Evolutionary conservation across 2,329 filamentous ascomycete species (phyloP), one percentile per base, ranked within the genome.

Genomic region (Apiospora hydei): DNA sequence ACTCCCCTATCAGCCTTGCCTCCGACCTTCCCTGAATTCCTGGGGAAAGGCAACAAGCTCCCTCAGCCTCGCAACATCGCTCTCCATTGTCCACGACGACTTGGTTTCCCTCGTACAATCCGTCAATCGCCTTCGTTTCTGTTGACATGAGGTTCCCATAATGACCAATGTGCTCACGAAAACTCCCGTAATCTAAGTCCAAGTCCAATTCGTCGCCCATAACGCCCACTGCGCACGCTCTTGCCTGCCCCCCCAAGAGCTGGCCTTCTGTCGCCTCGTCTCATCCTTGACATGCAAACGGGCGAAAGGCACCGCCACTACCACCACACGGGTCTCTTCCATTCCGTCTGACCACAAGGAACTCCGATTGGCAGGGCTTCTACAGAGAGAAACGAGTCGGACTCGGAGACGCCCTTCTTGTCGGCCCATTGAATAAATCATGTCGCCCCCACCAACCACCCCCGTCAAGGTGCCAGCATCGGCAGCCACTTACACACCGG

Each of bases 401-500:
- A 43, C 41, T 43, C 13, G 18, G 38, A 41, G 57, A n/a, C 57
- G 16, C 34, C 14, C 44, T 13, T 38, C 57, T 41, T n/a, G 3
- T 41, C 6, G 7, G n/a, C 4, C 41, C 57, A 16, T 57, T 24
- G 18, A n/a, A 61, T 61, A 74, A 78, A 78, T 61, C 71, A 87
- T 87, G 85, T 84, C 85, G 73, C 79, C 77, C 68, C 84, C 85
- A 70, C 83, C 87, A 47, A 84, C 88, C 30, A 70, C 38, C 41
- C 88, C 89, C 5, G 88, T 90, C 76, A 90, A 90, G 78, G 88
- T 92, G 68, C 88, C 90, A 18, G 82, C 87, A 8, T 86, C 88
- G 44, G 88, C 88, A n/a, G 84, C 89, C 3, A 87, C 85, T 76
- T 90, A 92, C 80, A 88, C 89, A 21, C 83, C 88, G 69, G 88